phyloP scores from a whole-genome alignment of 371 early-diverging fungal genomes.

The Batkoa obscura region DNA sequence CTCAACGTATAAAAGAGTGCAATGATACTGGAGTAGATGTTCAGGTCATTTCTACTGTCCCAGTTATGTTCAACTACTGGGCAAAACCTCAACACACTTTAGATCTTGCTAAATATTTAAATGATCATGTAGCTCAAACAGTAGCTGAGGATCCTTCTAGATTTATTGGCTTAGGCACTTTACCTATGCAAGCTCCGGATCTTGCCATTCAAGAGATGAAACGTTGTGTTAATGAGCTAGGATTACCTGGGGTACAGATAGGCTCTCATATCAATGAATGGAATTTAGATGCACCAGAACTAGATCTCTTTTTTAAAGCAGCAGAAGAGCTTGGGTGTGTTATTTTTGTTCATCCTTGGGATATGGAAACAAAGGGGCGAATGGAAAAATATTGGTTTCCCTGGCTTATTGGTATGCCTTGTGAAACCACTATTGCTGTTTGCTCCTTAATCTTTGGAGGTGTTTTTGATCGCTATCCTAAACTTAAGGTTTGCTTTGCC shows the following conservation, averaged over 20 bases:
- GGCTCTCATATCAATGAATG: slow-evolving; percentile 49
- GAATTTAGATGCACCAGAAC: slow-evolving; percentile 49
- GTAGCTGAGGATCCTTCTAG: slow-evolving; percentile 37
- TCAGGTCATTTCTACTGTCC: slow-evolving; percentile 43
- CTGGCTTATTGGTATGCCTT: slow-evolving; percentile 52
- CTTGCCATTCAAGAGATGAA: slow-evolving; percentile 39
- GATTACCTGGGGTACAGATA: slow-evolving; percentile 44
- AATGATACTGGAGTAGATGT: slow-evolving; percentile 29
- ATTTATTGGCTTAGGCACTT: slow-evolving; percentile 44
- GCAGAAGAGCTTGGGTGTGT: slow-evolving; percentile 39
- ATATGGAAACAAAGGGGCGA: slow-evolving; percentile 35
- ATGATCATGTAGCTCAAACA: slow-evolving; percentile 49
- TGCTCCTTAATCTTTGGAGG: slow-evolving; percentile 46
- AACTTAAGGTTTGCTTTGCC: slow-evolving; percentile 38
- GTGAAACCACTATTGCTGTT: slow-evolving; percentile 46
- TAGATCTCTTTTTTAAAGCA: slow-evolving; percentile 41
- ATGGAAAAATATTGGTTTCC: slow-evolving; percentile 59
- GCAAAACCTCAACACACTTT: slow-evolving; percentile 30
- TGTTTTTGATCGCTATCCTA: slow-evolving; percentile 40
- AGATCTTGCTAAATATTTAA: slow-evolving; percentile 31
- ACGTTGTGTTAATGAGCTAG: slow-evolving; percentile 44
- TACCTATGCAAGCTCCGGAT: slow-evolving; percentile 51
- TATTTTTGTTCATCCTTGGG: slow-evolving; percentile 57
- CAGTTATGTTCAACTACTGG: slow-evolving; percentile 49
- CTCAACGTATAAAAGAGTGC: slow-evolving; percentile 29